Evolutionary conservation across 306 rosid species (phyloP).

Genomic region (Quercus agrifolia): DNA sequence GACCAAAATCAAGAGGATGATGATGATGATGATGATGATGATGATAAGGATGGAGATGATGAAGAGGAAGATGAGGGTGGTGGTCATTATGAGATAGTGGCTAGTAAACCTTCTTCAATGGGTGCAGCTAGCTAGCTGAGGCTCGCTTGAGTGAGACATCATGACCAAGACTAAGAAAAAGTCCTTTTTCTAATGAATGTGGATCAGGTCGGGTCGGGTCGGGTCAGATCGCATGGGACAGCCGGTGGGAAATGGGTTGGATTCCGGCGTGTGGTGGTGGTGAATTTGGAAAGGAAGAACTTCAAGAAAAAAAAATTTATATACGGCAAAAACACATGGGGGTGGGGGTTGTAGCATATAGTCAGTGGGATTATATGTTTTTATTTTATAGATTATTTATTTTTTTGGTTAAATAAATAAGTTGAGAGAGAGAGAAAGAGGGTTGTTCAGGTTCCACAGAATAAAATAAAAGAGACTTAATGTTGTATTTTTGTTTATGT

Average conservation of each 20-base stretch:
- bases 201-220: neutral
- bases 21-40: slow-evolving; percentile 37
- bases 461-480: slow-evolving; percentile 25
- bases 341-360: slow-evolving; percentile 32
- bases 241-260: slow-evolving; percentile 11
- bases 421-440: slow-evolving; percentile 12
- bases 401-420: slow-evolving; percentile 62
- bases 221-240: slow-evolving; percentile 13
- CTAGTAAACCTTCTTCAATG: slow-evolving; percentile 50
- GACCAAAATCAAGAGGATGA: slow-evolving; percentile 16
- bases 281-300: slow-evolving; percentile 12
- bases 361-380: slow-evolving; percentile 53
- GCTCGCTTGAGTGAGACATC: slow-evolving; percentile 11
- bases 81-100: slow-evolving; percentile 58
- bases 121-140: slow-evolving; percentile 27
- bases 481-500: slow-evolving; percentile 21
- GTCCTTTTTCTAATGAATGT: neutral
- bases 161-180: neutral
- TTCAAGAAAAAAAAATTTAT: neutral
- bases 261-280: slow-evolving; percentile 1
- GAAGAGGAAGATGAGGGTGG: slow-evolving; percentile 54
- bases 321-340: slow-evolving; percentile 36
- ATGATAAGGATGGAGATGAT: slow-evolving; percentile 5
- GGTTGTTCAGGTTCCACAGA: slow-evolving; percentile 32
- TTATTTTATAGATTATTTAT: slow-evolving; percentile 48